Percentiles rank a stretch among this genome's conserved stretches.
phyloP scores from a whole-genome alignment of 2,329 filamentous ascomycete species.

The Colletotrichum tropicicola region DNA sequence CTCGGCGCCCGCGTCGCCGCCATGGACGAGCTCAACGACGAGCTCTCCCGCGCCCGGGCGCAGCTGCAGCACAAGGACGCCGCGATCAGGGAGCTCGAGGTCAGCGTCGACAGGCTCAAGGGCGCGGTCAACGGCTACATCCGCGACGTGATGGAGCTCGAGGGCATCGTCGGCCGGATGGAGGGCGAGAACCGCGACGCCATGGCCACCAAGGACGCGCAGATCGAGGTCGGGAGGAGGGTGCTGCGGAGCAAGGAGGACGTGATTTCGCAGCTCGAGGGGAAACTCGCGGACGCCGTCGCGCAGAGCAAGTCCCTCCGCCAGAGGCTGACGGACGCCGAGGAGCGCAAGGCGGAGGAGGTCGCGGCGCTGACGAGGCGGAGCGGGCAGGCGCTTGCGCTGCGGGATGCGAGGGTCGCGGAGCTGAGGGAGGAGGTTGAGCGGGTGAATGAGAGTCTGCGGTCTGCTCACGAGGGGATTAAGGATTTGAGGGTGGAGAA shows the following conservation, averaged over 20 bases:
- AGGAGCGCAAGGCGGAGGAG: conserved; percentile 43
- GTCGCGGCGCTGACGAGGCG: conserved; percentile 46
- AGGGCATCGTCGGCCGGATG: conserved; percentile 57
- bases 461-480: conserved; percentile 56
- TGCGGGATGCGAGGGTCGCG: conserved; percentile 58
- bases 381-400: conserved; percentile 57
- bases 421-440: conserved; percentile 61
- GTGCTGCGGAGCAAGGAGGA: conserved; percentile 47
- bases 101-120: conserved; percentile 59
- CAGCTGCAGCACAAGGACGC: conserved; percentile 48
- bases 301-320: conserved; percentile 48
- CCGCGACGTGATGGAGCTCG: conserved; percentile 62
- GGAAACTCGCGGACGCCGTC: conserved; percentile 50
- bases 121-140: conserved; percentile 61
- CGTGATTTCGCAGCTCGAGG: conserved; percentile 52
- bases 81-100: conserved; percentile 56
- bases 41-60: conserved; percentile 46
- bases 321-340: conserved; percentile 46
- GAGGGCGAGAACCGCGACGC: conserved; percentile 50
- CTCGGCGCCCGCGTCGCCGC: conserved; percentile 61
- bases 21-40: conserved; percentile 56
- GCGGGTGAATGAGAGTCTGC: conserved; percentile 53
- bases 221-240: conserved; percentile 43
- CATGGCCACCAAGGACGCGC: conserved; percentile 40
- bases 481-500: conserved; percentile 57